Evolutionary conservation across 345 rosid species (phyloP).

Genomic region (Aquilaria malaccensis): DNA sequence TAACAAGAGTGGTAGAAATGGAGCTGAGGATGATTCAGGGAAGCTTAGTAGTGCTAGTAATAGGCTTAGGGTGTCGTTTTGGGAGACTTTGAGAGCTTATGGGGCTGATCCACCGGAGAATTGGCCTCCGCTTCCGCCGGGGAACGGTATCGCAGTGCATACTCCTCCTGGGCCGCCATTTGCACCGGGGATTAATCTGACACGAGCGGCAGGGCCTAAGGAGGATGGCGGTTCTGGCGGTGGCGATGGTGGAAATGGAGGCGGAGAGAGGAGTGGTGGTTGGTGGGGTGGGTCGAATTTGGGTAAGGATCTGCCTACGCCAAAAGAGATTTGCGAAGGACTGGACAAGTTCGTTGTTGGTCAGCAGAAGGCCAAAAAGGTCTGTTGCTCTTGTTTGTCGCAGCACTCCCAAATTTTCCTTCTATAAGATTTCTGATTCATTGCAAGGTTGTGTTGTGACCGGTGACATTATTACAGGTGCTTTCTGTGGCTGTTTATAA

Average conservation of each 20-base stretch:
- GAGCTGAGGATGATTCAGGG: slow-evolving; percentile 22
- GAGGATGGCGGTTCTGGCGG: slow-evolving; percentile 27
- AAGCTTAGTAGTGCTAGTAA: slow-evolving; percentile 15
- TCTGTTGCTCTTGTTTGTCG: slow-evolving; percentile 13
- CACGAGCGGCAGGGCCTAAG: slow-evolving; percentile 32
- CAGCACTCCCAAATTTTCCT: neutral
- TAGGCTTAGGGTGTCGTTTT: slow-evolving; percentile 51
- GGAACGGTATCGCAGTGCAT: slow-evolving; percentile 52
- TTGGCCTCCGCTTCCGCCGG: slow-evolving; percentile 47
- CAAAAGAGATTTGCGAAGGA: slow-evolving; percentile 82
- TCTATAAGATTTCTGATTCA: neutral
- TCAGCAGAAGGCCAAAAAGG: slow-evolving; percentile 83
- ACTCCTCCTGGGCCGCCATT: slow-evolving; percentile 72
- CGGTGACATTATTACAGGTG: slow-evolving; percentile 43
- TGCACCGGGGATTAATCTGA: slow-evolving; percentile 52
- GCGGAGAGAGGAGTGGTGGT: slow-evolving; percentile 14
- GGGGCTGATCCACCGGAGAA: slow-evolving; percentile 69
- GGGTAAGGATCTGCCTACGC: slow-evolving; percentile 88
- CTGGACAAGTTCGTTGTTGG: slow-evolving; percentile 90
- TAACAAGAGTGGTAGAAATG: slow-evolving; percentile 19
- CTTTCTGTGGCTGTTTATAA: slow-evolving; percentile 92
- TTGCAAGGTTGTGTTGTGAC: neutral
- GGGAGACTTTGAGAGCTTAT: slow-evolving; percentile 67
- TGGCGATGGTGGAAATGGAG: slow-evolving; percentile 16
- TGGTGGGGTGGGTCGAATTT: slow-evolving; percentile 88